A percentile compares a stretch with the other conserved stretches of the same genome.
Conservation (phyloP, 1,139 yeast genomes). For the Groenewaldozyma sp. region DNA sequence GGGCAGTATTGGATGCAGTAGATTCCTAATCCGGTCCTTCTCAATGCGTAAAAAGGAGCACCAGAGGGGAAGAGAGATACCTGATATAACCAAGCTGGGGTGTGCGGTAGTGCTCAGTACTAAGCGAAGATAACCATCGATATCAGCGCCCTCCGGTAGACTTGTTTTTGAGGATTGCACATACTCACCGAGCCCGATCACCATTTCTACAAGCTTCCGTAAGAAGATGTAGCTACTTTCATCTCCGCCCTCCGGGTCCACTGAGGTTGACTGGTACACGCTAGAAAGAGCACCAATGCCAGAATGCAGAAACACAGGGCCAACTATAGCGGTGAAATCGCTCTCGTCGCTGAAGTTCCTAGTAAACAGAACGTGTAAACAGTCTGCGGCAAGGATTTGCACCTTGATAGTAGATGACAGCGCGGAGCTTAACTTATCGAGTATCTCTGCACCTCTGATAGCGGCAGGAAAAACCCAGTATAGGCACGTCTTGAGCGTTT, state of each 20-base stretch:
- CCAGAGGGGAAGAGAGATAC: slow-evolving; percentile 90
- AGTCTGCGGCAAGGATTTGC: slow-evolving; percentile 80
- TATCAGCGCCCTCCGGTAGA: slow-evolving; percentile 44
- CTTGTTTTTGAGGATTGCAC: slow-evolving; percentile 36
- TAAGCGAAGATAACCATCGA: slow-evolving; percentile 56
- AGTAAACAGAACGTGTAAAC: slow-evolving; percentile 80
- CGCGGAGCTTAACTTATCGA: slow-evolving; percentile 56
- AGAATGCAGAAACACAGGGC: slow-evolving; percentile 62
- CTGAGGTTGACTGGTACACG: slow-evolving; percentile 47
- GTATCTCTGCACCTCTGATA: slow-evolving; percentile 55
- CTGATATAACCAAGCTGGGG: slow-evolving; percentile 82
- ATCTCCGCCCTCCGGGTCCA: slow-evolving; percentile 71
- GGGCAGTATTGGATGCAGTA: slow-evolving; percentile 45
- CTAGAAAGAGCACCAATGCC: slow-evolving; percentile 60
- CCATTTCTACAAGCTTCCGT: slow-evolving; percentile 88
- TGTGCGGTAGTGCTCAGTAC: slow-evolving; percentile 76
- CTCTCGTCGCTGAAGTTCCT: slow-evolving; percentile 60
- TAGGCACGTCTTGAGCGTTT: slow-evolving; percentile 79
- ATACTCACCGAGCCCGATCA: slow-evolving; percentile 79
- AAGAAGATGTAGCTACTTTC: slow-evolving; percentile 69
- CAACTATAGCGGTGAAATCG: slow-evolving; percentile 74
- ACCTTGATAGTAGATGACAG: slow-evolving; percentile 53
- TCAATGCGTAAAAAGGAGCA: slow-evolving; percentile 79
- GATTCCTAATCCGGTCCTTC: slow-evolving; percentile 43
- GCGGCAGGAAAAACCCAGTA: slow-evolving; percentile 85